Evolutionary conservation across 208 protist genomes (phyloP).

Genomic region (Porcisia deanei): DNA sequence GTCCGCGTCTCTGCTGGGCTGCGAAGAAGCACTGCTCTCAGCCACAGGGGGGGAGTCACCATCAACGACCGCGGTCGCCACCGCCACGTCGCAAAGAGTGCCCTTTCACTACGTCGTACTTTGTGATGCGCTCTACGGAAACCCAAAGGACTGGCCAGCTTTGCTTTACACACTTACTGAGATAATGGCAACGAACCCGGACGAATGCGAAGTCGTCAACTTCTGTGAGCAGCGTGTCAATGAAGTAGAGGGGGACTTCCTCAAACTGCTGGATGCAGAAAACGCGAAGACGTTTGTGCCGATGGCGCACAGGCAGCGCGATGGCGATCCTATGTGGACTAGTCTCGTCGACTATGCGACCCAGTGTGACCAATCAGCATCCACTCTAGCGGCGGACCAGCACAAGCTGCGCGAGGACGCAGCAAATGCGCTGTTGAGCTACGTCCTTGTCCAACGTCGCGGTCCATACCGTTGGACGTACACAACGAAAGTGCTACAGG

Average conservation of each 20-base stretch:
- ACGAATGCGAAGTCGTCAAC: conserved; percentile 72
- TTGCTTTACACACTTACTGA: conserved; percentile 86
- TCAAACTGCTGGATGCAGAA: conserved; percentile 58
- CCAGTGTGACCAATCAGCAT: conserved; percentile 1
- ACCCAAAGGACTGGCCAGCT: conserved; percentile 80
- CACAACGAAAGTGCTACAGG: conserved; percentile 43
- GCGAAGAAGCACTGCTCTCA: conserved; percentile 26
- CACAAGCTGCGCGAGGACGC: conserved; percentile 25
- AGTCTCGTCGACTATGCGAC: conserved; percentile 13
- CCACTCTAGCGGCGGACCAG: conserved; percentile 3
- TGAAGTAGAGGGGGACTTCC: conserved; percentile 77
- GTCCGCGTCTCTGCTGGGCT: conserved; percentile 40
- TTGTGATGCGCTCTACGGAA: conserved; percentile 91
- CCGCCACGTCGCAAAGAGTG: background rate
- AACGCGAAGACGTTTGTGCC: conserved; percentile 37
- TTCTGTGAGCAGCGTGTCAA: conserved; percentile 91
- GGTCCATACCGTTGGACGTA: conserved; percentile 46
- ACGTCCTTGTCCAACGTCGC: conserved; percentile 39
- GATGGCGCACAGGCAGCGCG: conserved; percentile 2
- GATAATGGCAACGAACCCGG: conserved; percentile 56
- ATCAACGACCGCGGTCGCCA: background rate
- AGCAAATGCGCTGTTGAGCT: conserved; percentile 17
- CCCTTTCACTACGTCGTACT: conserved; percentile 61
- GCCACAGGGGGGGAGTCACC: background rate
- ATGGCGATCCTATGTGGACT: conserved; percentile 24